Conservation (phyloP, 2,329 filamentous ascomycete genomes). For the Diaporthe ampelina region DNA sequence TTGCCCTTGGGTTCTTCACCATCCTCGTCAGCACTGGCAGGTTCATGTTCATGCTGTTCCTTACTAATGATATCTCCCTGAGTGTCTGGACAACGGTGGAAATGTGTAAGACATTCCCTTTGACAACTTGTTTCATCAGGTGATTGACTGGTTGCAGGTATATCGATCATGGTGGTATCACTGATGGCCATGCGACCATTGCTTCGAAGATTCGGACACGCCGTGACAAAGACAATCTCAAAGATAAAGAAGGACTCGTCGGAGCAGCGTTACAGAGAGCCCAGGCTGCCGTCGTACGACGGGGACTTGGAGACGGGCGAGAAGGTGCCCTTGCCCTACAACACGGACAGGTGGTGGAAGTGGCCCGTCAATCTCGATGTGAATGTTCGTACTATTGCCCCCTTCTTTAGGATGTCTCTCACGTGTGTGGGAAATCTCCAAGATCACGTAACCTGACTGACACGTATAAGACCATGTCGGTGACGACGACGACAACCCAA, state of each 20-base stretch:
- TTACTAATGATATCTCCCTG: slow-evolving; percentile 38
- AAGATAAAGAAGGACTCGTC: not conserved
- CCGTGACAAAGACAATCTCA: not conserved
- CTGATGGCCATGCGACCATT: slow-evolving; percentile 39
- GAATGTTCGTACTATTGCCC: not conserved
- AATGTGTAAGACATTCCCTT: no score
- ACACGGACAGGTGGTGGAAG: slow-evolving; percentile 31
- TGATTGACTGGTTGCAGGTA: no score
- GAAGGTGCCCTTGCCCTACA: slow-evolving; percentile 17
- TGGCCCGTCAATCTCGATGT: slow-evolving; percentile 31
- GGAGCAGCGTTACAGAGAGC: not conserved
- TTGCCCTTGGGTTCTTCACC: slow-evolving; percentile 39
- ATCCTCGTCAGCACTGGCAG: slow-evolving; percentile 38
- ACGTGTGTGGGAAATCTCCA: no score
- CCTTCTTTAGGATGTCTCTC: no score
- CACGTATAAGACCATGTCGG: slow-evolving; percentile 10
- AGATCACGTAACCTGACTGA: no score
- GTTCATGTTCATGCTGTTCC: slow-evolving; percentile 38
- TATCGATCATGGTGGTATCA: slow-evolving; percentile 38
- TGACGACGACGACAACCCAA: slow-evolving; percentile 8
- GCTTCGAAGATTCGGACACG: slow-evolving; percentile 26
- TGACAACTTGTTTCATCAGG: no score
- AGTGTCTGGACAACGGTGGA: slow-evolving; percentile 34
- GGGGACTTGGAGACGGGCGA: not conserved
- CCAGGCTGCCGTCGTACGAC: not conserved